A percentile compares a stretch with the other conserved stretches of the same genome.
These are phyloP conservation scores for Termitomyces sp. DNA, from an alignment of 768 basidiomycete genomes.

Conservation along the genomic window DNA sequence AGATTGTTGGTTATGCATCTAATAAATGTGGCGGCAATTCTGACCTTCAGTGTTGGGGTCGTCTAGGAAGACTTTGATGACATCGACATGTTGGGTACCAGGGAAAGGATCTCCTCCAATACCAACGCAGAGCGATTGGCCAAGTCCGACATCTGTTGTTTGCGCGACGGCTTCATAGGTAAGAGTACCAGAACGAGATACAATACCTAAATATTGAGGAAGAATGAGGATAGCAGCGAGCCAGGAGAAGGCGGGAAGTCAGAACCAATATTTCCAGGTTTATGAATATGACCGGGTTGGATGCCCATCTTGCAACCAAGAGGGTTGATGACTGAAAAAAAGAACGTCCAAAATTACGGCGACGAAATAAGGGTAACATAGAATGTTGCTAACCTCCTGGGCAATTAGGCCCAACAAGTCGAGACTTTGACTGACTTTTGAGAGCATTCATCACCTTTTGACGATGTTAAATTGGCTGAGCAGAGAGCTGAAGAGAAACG, in stretches of 20 bases:
- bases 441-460: constrained; percentile 87
- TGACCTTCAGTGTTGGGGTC: constrained; percentile 91
- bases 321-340: constrained; percentile 77
- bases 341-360: not conserved
- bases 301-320: constrained; percentile 99
- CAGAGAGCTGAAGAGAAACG: constrained; percentile 19
- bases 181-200: constrained; percentile 92
- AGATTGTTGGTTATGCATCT: not conserved
- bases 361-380: not conserved
- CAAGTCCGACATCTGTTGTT: constrained; percentile 93
- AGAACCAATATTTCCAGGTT: constrained; percentile 88
- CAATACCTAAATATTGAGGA: constrained; percentile 58
- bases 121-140: constrained; percentile 94
- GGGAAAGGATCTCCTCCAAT: constrained; percentile 98
- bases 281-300: constrained; percentile 96
- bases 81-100: constrained; percentile 93
- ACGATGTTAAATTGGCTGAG: not conserved
- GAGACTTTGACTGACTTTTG: constrained; percentile 89
- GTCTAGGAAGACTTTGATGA: constrained; percentile 92
- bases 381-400: constrained; percentile 56
- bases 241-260: not conserved
- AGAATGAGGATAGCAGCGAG: not conserved
- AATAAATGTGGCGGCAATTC: constrained; percentile 1
- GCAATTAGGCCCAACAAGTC: constrained; percentile 98
- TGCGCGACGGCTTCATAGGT: constrained; percentile 99